phyloP scores from a whole-genome alignment of 2,329 filamentous ascomycete species.

The Pseudogymnoascus sp. region DNA sequence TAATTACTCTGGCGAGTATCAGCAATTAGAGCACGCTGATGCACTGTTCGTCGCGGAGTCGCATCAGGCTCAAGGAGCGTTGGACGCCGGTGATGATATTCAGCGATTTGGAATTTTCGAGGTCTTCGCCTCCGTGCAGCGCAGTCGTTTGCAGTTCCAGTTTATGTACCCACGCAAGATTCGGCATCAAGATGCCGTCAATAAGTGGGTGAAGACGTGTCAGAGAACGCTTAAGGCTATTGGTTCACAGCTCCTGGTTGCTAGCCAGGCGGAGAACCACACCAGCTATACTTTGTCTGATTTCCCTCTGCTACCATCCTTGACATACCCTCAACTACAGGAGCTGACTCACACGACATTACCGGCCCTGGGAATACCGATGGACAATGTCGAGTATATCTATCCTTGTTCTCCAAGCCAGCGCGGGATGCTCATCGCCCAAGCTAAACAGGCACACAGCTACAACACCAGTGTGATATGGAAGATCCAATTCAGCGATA shows the following conservation, averaged over 20 bases:
- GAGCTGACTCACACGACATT: conserved; percentile 1
- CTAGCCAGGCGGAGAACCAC: conserved; percentile 14
- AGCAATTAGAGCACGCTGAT: conserved; percentile 35
- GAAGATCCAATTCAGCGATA: conserved; percentile 9
- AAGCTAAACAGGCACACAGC: conserved; percentile 15
- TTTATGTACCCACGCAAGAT: conserved; percentile 17
- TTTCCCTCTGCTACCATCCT: conserved; percentile 13
- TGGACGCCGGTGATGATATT: conserved; percentile 13
- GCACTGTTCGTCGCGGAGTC: conserved; percentile 23
- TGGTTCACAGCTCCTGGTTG: neutral
- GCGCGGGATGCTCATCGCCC: conserved; percentile 14
- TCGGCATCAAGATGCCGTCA: conserved; percentile 14
- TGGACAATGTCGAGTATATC: conserved; percentile 16
- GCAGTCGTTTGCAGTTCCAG: conserved; percentile 14
- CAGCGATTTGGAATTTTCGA: conserved; percentile 13
- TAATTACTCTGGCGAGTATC: conserved; percentile 39
- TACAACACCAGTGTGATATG: conserved; percentile 17
- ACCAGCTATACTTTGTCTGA: conserved; percentile 9
- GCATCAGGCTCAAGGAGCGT: conserved; percentile 15
- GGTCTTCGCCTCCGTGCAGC: conserved; percentile 15
- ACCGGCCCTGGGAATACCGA: conserved; percentile 2
- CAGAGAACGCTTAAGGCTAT: conserved; percentile 13
- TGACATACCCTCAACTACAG: conserved; percentile 5
- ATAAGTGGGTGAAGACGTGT: conserved; percentile 12
- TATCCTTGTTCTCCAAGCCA: conserved; percentile 16